These are phyloP conservation scores for Xylariomycetidae sp. DNA, from an alignment of 2,329 filamentous ascomycete genomes.

Conservation along the genomic window DNA sequence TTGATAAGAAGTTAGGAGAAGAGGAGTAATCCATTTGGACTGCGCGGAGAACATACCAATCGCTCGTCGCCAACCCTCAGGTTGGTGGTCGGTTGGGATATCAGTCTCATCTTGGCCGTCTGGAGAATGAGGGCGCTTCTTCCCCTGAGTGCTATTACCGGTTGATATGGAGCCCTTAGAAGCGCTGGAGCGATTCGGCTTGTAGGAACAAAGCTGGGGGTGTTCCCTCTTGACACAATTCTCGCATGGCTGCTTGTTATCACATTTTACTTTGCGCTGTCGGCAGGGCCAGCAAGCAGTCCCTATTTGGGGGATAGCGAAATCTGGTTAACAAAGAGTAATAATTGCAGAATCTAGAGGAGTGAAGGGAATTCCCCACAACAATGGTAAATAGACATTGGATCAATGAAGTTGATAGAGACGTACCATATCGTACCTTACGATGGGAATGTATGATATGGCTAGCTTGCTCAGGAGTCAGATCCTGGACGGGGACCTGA, in stretches of 20 bases:
- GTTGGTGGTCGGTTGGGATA: constrained; percentile 31
- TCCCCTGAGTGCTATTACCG: constrained; percentile 22
- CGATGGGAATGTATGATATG: constrained; percentile 66
- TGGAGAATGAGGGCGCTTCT: constrained; percentile 41
- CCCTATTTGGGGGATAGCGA: constrained; percentile 33
- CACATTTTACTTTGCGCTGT: constrained; percentile 65
- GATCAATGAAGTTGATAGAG: background rate
- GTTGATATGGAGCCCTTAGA: constrained; percentile 28
- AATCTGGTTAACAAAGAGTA: no score
- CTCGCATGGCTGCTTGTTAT: constrained; percentile 64
- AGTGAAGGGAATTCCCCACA: background rate
- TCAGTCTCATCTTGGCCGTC: constrained; percentile 33
- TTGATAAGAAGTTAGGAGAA: constrained; percentile 7
- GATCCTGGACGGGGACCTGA: constrained; percentile 46
- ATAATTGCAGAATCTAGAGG: background rate
- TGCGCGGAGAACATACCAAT: constrained; percentile 18
- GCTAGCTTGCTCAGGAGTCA: constrained; percentile 61
- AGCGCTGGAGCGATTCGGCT: constrained; percentile 49
- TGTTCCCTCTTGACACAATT: constrained; percentile 65
- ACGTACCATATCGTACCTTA: constrained; percentile 64
- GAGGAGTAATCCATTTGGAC: background rate
- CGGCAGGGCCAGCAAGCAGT: constrained; percentile 65
- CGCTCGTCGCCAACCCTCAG: constrained; percentile 26
- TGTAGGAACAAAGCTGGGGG: constrained; percentile 61
- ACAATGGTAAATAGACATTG: background rate